These are phyloP conservation scores for Boletus pseudopeckii DNA, from an alignment of 768 basidiomycete genomes.

Conservation along the genomic window DNA sequence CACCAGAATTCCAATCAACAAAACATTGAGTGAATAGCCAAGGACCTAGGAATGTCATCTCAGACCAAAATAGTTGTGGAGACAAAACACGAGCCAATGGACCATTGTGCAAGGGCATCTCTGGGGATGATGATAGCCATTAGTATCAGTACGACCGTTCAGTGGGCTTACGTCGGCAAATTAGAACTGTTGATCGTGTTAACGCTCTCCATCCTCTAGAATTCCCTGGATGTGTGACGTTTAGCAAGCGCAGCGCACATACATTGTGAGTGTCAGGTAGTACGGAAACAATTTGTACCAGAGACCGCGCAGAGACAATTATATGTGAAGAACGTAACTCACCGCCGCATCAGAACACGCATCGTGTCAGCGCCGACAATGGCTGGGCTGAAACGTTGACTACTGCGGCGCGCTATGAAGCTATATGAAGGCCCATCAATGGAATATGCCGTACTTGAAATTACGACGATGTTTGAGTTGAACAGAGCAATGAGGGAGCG, in stretches of 20 bases:
- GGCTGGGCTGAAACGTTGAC: too few species aligned
- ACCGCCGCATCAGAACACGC: not conserved
- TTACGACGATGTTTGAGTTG: too few species aligned
- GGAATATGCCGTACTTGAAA: too few species aligned
- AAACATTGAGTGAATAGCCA: not conserved
- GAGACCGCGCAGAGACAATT: not conserved
- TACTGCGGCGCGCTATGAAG: too few species aligned
- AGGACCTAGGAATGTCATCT: too few species aligned
- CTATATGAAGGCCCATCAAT: too few species aligned
- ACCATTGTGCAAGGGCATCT: not conserved
- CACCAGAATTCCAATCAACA: not conserved
- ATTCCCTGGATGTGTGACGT: not conserved
- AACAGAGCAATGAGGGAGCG: too few species aligned
- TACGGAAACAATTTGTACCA: not conserved
- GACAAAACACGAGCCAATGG: not conserved
- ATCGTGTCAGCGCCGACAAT: too few species aligned
- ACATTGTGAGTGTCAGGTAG: not conserved
- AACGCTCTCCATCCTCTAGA: not conserved
- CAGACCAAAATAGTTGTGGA: not conserved
- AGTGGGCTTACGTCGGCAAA: not conserved
- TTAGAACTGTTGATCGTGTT: not conserved
- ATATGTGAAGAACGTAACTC: not conserved
- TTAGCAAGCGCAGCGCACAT: too few species aligned
- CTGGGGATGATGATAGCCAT: not conserved
- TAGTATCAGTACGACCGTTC: not conserved